Conservation (phyloP, 1,284 basidiomycete genomes). For the Naganishia albida region DNA sequence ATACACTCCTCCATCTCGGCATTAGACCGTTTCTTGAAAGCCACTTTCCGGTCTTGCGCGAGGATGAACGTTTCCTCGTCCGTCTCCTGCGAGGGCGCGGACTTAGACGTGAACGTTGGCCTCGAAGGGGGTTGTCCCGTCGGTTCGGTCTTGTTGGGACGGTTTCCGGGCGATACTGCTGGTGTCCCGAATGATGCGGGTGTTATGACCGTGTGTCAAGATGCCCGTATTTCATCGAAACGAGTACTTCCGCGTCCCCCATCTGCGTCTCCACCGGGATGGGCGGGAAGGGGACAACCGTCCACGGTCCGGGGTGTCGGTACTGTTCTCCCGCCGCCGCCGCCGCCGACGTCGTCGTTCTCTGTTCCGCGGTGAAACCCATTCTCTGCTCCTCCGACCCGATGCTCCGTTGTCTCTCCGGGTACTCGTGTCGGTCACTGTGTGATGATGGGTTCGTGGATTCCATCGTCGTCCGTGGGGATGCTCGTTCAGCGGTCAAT, state of each 20-base stretch:
- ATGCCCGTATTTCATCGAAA: background rate
- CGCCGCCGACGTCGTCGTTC: too few species aligned
- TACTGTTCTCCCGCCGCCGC: too few species aligned
- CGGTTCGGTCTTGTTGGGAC: too few species aligned
- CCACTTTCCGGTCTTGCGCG: conserved; percentile 9
- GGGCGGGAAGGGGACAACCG: background rate
- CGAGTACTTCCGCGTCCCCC: background rate
- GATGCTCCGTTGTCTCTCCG: too few species aligned
- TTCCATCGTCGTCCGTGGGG: conserved; percentile 7
- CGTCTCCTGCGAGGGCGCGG: background rate
- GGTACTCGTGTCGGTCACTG: too few species aligned
- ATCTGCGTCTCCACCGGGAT: background rate
- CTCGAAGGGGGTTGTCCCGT: too few species aligned
- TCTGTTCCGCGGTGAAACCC: too few species aligned
- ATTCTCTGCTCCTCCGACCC: too few species aligned
- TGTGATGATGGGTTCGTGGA: conserved; percentile 5
- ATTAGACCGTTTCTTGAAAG: conserved; percentile 12
- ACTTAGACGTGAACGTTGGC: background rate
- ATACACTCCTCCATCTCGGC: conserved; percentile 11
- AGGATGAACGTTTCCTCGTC: conserved; percentile 20
- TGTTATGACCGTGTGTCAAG: too few species aligned
- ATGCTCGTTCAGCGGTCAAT: background rate
- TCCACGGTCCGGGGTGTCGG: too few species aligned
- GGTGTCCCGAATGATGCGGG: too few species aligned
- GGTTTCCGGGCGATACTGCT: too few species aligned